phyloP scores from a whole-genome alignment of 345 rosid species.

The Draba incana region DNA sequence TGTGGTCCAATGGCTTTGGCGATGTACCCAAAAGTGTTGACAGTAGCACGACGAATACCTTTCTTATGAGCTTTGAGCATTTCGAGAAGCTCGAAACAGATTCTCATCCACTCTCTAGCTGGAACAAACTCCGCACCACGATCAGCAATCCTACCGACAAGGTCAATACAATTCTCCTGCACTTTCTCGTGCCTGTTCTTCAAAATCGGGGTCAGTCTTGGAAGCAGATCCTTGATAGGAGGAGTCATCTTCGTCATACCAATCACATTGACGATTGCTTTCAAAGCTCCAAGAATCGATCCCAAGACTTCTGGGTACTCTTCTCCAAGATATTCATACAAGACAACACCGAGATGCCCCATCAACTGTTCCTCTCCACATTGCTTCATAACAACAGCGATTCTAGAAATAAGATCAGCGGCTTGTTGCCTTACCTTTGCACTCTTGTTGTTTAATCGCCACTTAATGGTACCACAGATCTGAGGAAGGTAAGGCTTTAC shows the following conservation, averaged over 20 bases:
- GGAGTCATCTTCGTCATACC: conserved; percentile 99
- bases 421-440: conserved; percentile 99
- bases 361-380: conserved; percentile 97
- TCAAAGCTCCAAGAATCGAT: conserved; percentile 96
- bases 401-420: conserved; percentile 95
- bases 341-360: conserved; percentile 99
- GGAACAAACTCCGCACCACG: conserved; percentile 99
- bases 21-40: conserved; percentile 96
- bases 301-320: conserved; percentile 99
- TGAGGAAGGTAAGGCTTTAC: conserved; percentile 99
- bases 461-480: conserved; percentile 99
- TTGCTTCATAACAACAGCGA: conserved; percentile 98
- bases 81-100: conserved; percentile 96
- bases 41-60: conserved; percentile 96
- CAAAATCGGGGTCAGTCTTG: conserved; percentile 94
- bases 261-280: conserved; percentile 96
- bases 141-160: conserved; percentile 98
- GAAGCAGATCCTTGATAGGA: conserved; percentile 98
- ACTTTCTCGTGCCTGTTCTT: conserved; percentile 99
- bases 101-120: conserved; percentile 99
- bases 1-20: conserved; percentile 99
- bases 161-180: conserved; percentile 98
- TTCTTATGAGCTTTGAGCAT: conserved; percentile 99
- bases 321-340: conserved; percentile 97
- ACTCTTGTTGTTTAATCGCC: conserved; percentile 98